Evolutionary conservation across 441 rosid species (phyloP).

Genomic region (Bocquillonia castaneifolia): DNA sequence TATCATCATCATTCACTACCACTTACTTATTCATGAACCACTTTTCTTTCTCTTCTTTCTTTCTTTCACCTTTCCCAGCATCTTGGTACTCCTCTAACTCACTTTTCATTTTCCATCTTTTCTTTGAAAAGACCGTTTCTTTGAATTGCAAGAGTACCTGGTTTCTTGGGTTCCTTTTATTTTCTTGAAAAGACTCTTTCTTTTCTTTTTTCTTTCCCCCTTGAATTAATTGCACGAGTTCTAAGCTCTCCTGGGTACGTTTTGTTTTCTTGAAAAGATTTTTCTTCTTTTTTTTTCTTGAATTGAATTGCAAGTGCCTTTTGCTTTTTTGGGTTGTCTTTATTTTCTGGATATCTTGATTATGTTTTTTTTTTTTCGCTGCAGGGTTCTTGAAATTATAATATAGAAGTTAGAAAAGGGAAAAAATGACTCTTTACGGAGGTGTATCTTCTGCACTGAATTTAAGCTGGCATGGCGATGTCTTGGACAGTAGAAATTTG

Average conservation of each 20-base stretch:
- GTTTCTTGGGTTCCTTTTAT: background rate
- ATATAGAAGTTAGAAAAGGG: background rate
- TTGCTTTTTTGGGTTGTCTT: background rate
- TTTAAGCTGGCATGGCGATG: constrained; percentile 25
- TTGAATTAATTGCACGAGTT: background rate
- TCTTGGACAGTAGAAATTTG: constrained; percentile 2
- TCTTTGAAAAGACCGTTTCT: background rate
- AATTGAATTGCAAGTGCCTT: background rate
- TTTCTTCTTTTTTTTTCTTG: background rate
- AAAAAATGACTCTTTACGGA: constrained; percentile 46
- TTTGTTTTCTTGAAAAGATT: background rate
- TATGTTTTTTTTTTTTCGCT: background rate
- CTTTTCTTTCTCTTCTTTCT: background rate
- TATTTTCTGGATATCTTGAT: background rate
- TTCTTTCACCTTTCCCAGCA: background rate
- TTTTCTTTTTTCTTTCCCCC: background rate
- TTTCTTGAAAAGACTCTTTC: background rate
- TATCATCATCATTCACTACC: too few relatives aligned
- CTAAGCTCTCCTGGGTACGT: background rate
- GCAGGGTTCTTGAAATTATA: background rate
- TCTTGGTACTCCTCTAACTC: background rate
- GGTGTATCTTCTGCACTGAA: constrained; percentile 49
- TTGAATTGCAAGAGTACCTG: background rate
- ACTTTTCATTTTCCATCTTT: background rate
- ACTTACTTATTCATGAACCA: background rate